phyloP scores from a whole-genome alignment of 2,329 filamentous ascomycete genomes.

The Periconia digitata region DNA sequence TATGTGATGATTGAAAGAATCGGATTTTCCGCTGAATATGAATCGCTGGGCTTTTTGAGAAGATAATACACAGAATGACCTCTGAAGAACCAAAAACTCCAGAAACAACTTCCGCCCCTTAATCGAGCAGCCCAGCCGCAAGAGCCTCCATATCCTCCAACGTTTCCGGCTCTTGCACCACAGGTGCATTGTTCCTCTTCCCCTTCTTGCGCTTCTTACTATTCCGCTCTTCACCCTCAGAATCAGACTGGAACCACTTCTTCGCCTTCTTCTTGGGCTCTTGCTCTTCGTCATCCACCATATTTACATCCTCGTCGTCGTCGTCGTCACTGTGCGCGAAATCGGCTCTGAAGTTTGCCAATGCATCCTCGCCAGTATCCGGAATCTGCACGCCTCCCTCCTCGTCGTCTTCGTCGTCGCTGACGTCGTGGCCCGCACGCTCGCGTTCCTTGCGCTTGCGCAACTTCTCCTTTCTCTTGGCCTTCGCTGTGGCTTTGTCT shows the following conservation, averaged over 20 bases:
- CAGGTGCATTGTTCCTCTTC: slow-evolving; percentile 55
- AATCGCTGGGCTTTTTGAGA: neutral
- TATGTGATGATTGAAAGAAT: neutral
- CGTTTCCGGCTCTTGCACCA: slow-evolving; percentile 71
- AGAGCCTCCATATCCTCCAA: slow-evolving; percentile 77
- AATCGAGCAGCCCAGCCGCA: slow-evolving; percentile 70
- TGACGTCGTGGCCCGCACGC: slow-evolving; percentile 50
- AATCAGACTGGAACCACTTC: slow-evolving; percentile 78
- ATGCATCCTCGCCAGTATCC: slow-evolving; percentile 39
- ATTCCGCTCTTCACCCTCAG: slow-evolving; percentile 52
- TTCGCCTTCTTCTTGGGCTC: slow-evolving; percentile 65
- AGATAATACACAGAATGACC: neutral
- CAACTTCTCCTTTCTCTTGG: slow-evolving; percentile 75
- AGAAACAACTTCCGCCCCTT: too few species aligned
- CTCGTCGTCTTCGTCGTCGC: slow-evolving; percentile 26
- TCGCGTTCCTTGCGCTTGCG: slow-evolving; percentile 72
- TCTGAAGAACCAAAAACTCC: neutral
- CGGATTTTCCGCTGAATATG: neutral
- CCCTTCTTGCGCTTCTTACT: slow-evolving; percentile 46
- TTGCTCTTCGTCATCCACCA: slow-evolving; percentile 44
- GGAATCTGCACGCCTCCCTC: slow-evolving; percentile 33
- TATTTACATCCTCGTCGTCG: slow-evolving; percentile 46
- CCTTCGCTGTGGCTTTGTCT: slow-evolving; percentile 79
- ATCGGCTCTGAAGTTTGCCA: slow-evolving; percentile 48
- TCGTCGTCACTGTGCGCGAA: slow-evolving; percentile 45